A percentile compares a stretch with the other conserved stretches of the same genome.
Evolutionary conservation across 345 rosid genomes (phyloP).

Genomic region (Heritiera fomes): DNA sequence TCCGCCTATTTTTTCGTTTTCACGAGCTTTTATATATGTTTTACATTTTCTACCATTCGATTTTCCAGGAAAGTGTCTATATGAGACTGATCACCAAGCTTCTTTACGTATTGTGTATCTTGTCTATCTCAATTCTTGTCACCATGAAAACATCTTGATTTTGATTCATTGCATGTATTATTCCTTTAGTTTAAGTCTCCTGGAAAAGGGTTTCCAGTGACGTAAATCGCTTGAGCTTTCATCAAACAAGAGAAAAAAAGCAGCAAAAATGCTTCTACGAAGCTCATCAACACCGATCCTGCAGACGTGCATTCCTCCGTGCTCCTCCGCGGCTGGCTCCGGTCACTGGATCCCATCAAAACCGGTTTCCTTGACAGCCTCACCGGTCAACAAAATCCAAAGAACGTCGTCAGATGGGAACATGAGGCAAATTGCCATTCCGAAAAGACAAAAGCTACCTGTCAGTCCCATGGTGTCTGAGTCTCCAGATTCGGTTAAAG

Average conservation of each 20-base stretch:
- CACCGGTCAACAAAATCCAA: slow-evolving; percentile 22
- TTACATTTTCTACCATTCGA: background rate
- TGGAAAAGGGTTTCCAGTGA: background rate
- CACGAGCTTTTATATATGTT: background rate
- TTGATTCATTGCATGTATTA: background rate
- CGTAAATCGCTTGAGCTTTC: background rate
- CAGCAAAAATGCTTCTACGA: slow-evolving; percentile 37
- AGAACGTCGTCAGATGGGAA: slow-evolving; percentile 33
- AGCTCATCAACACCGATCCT: slow-evolving; percentile 42
- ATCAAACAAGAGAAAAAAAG: background rate
- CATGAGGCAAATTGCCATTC: slow-evolving; percentile 23
- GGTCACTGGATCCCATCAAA: background rate
- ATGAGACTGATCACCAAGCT: background rate
- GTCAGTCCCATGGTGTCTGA: background rate
- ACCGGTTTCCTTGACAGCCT: slow-evolving; percentile 26
- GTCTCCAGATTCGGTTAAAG: slow-evolving; percentile 13
- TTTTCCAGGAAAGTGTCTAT: background rate
- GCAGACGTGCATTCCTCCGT: slow-evolving; percentile 20
- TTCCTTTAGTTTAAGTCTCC: slow-evolving; percentile 1
- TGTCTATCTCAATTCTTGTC: background rate
- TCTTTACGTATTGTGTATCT: background rate
- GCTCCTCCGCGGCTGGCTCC: slow-evolving; percentile 19
- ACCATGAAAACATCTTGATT: background rate
- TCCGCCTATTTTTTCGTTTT: slow-evolving; percentile 7
- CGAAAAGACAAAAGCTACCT: slow-evolving; percentile 14